Evolutionary conservation across 441 rosid species (phyloP), one percentile per base, ranked within the genome.

Genomic region (Mallotus japonicus): DNA sequence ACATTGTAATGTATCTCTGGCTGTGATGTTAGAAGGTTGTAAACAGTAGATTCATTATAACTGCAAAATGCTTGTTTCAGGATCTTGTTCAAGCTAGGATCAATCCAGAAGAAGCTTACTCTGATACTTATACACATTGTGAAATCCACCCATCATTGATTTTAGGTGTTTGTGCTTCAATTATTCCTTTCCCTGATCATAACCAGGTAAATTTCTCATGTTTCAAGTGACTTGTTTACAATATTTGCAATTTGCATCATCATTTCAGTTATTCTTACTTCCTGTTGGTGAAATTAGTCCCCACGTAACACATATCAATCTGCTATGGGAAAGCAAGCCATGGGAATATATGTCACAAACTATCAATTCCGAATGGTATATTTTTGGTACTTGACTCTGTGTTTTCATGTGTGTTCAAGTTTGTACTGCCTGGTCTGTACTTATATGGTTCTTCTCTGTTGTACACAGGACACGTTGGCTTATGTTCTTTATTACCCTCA

Each of bases 251-350:
- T 72, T 49, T 61, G 46, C 14, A 32, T 32, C 1, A 54, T 8
- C 62, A 34, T 37, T 54, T 10, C 32, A 37, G 34, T 53, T 32
- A 44, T 67, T 64, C 73, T 75, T 74, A 60, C 68, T 65, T 77
- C 17, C 46, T 75, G 9, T 79, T 78, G 78, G 67, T 85, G 69
- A 47, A 6, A 46, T 63, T 79, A 95, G 99, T 95, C 99, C 58
- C 98, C 97, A 2, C 97, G 99, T 93, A 95, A 95, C 78, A 95
- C 98, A 0, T 95, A 95, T 83, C 99, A 95, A 81, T 95, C 99
- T 65, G 98, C 99, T 53, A 95, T 95, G 98, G 99, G 99, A 60
- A 95, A 95, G 87, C 99, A 95, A 89, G 99, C 98, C 64, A 93
- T 95, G 98, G 99, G 99, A 75, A 93, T 95, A 49, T 95, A 95